Base-by-base conservation (phyloP, 1,284 basidiomycete species). In the Tremellales sp. region DNA sequence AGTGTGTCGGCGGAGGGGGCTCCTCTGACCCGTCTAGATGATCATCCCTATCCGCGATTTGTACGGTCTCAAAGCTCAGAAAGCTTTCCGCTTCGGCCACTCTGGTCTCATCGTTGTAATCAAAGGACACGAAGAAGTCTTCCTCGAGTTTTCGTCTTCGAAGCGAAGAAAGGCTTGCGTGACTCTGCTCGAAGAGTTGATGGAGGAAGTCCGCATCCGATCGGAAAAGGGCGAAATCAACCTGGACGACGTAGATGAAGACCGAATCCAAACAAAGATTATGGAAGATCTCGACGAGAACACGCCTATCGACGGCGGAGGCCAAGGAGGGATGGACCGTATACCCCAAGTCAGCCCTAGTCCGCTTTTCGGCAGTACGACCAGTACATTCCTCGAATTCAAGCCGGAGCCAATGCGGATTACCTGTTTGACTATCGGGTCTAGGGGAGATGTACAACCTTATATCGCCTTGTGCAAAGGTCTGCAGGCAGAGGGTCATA, bases 391-490 rank as follows among this genome's bases (percentile, higher is more conserved):
- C 75, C 75, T 96, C 57, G 94, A 91, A 8, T 97, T 97, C 78
- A 92, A 90, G 72, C 92, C 92, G 2, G 81, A 87, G 58, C 78
- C 87, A 0, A 75, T 97, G 58, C 84, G 82, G 57, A 89, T 97
- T 63, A 94, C 91, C 0, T 91, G 91, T 74, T 75, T 97, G 54
- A 97, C 94, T 0, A 96, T 98, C 62, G 94, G 94, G 1, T 92
- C 89, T 17, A 81, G 92, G 55, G 90, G 90, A 40, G 90, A 94
- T 68, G 90, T 93, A 8, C 90, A 94, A 70, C 89, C 89, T 17
- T 93, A 97, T 67, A 97, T 98, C 60, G 86, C 94, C 1, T 79
- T 98, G 10, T 89, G 88, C 29, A 93, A 94, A 68, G 91, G 91
- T 0, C 75, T 98, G 15, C 86, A 90, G 75, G 84, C 84, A 2